Base-by-base conservation (phyloP, 345 rosid genomes). In the Pugionium cornutum region DNA sequence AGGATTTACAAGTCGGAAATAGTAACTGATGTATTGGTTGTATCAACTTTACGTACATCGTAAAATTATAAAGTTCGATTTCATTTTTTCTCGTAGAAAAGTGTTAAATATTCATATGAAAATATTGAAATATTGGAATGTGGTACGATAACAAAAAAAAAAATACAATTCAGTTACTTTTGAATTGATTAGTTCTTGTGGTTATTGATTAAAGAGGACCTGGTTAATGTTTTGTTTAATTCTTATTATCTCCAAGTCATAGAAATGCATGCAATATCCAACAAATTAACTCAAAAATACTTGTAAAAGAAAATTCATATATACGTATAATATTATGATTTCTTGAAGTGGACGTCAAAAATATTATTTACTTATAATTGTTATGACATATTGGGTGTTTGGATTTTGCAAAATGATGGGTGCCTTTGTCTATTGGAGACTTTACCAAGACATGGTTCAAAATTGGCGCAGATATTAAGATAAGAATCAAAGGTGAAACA, bases 371-470 rank as follows among this genome's bases (percentile, higher is more conserved):
- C 27, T 27, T 2, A 28, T 29, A 10, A n/a, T 26, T 66, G n/a
- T 51, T 51, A 18, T 28, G 2, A 58, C 27, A 37, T 27, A 56
- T 34, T n/a, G 43, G 32, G 59, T 41, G 58, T 62, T 53, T 64
- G 42, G 59, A 72, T 40, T 25, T 33, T 28, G 66, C 67, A 44
- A 52, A 33, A 73, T 61, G 73, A 60, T 74, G 64, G 55, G 68
- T 58, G 72, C 67, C 18, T 52, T 60, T 59, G 72, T 39, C 52
- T 53, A 45, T 39, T 45, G 63, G 67, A 53, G 63, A 46, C 77
- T 61, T 74, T 39, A 53, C 58, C 68, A 44, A 67, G 58, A 60
- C 58, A 67, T 53, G 46, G 39, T 31, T 54, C 63, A 53, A 66
- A 61, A 2, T 30, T 31, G 3, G 47, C 73, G 8, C 77, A 46